Conservation (phyloP, 2,329 filamentous ascomycete species). For the Thelonectria blattea region DNA sequence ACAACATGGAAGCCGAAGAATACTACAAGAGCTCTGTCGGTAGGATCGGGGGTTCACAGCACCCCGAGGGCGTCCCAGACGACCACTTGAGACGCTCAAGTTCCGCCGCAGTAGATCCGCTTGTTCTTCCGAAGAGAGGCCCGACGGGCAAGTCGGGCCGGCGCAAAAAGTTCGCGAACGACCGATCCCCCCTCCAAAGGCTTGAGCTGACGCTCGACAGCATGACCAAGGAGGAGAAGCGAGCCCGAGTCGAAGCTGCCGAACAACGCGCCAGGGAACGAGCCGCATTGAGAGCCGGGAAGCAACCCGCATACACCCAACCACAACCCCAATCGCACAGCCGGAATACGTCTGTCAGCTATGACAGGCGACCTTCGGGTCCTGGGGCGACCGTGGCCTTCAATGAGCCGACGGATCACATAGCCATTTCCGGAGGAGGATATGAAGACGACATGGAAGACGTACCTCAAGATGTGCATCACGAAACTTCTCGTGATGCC, state of each 20-base stretch:
- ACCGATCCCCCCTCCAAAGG: constrained; percentile 90
- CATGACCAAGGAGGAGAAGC: constrained; percentile 95
- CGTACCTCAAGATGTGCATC: constrained; percentile 16
- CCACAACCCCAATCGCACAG: constrained; percentile 31
- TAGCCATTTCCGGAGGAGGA: constrained; percentile 25
- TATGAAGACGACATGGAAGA: constrained; percentile 15
- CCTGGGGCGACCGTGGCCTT: constrained; percentile 22
- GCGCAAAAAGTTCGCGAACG: constrained; percentile 71
- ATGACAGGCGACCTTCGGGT: constrained; percentile 27
- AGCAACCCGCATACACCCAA: constrained; percentile 29
- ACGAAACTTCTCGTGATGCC: constrained; percentile 25
- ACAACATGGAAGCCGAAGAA: constrained; percentile 37
- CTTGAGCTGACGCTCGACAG: constrained; percentile 89
- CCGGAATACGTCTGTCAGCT: constrained; percentile 30
- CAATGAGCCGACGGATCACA: constrained; percentile 22
- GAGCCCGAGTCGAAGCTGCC: constrained; percentile 82
- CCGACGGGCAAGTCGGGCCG: constrained; percentile 51
- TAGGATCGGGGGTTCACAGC: constrained; percentile 28
- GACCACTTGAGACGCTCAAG: constrained; percentile 34
- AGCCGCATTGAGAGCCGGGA: constrained; percentile 49
- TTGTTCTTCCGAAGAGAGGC: constrained; percentile 44
- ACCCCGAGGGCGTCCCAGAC: constrained; percentile 26
- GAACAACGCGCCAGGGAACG: constrained; percentile 75
- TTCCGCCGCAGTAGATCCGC: constrained; percentile 28
- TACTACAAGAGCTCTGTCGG: constrained; percentile 34